Evolutionary conservation across 1,284 basidiomycete genomes (phyloP), one percentile per base, ranked within the genome.

Genomic region (Sanghuangporus baumii): DNA sequence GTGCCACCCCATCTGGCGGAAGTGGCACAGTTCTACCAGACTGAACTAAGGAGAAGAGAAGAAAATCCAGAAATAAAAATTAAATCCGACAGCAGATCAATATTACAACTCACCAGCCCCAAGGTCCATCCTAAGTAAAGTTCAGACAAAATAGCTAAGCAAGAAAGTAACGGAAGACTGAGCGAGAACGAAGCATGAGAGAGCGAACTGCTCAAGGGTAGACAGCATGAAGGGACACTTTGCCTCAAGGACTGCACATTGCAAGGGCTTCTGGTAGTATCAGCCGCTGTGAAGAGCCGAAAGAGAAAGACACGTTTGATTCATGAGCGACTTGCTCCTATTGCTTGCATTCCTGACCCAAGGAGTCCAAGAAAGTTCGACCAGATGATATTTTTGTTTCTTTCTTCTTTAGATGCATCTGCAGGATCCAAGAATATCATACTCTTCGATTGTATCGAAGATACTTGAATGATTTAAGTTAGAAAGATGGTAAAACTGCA

Each of bases 241-340:
- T 16, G 57, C 57, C 57, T 59, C 47, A 51, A 59, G 57, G 57
- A 8, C 31, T 16, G 20, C 18, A 23, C 57, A 52, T 59, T 59
- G 46, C 47, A 50, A 50, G 31, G 37, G 57, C 14, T 38, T 18
- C 40, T 16, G 34, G 57, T 20, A 14, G 7, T 5, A 31, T 31
- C 26, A 31, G 26, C 11, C 6, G 37, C 11, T 50, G 31, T 43
- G 31, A 59, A 38, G 48, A 20, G 26, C 11, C 36, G 48, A 6
- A n/a, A 38, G 37, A 9, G 26, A 12, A 16, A 14, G n/a, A 18
- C 57, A 59, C 46, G 57, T 51, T 59, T 51, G 48, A 38, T 59
- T 40, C 57, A 59, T 59, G 47, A 20, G 18, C 18, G 6, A n/a
- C 11, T 12, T 52, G 36, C 23, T 54, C 37, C 52, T 37, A n/a